Base-by-base conservation (phyloP, 169 alveolate genomes). In the Cryptosporidium viatorum region DNA sequence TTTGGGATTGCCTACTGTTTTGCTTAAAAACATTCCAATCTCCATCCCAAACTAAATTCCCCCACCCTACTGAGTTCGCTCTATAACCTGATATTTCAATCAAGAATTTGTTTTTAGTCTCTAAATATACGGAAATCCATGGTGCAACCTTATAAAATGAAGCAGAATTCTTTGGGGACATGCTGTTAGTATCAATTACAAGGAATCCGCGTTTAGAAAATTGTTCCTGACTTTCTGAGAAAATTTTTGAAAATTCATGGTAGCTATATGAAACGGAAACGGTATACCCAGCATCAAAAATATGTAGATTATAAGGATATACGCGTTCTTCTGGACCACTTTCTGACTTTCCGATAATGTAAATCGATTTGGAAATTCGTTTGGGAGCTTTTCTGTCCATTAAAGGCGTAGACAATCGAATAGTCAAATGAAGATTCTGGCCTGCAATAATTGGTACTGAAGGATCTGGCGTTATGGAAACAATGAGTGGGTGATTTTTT, bases 401-500 rank as follows among this genome's bases (percentile, higher is more conserved):
- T 62, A 80, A 23, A 18, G 89, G 89, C 18, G 50, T 62, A 29
- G 89, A 80, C 5, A 80, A 29, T 39, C 74, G 33, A 48, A 80
- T 80, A 7, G 75, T 37, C 14, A 80, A 31, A 29, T 80, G 86
- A 16, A 85, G 73, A 31, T 92, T 92, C 41, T 92, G 94, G 16
- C 94, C 94, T 14, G 86, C 67, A 52, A 85, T 43, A 23, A 92
- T 84, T 37, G 93, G 93, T 48, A 92, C 87, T 23, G 93, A 84
- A n/a, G 92, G 93, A 59, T 92, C 93, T 21, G 94, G 94, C 60
- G 86, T 85, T 37, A 92, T 31, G 10, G 91, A 86, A 50, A 92
- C 71, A 1, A 92, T 91, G n/a, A 85, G 48, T 10, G 93, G 92
- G 69, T 85, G 65, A 35, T 10, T 74, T 23, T 59, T 59, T 31